Conservation (phyloP, 2,329 filamentous ascomycete genomes). For the Elsinoe necatrix region DNA sequence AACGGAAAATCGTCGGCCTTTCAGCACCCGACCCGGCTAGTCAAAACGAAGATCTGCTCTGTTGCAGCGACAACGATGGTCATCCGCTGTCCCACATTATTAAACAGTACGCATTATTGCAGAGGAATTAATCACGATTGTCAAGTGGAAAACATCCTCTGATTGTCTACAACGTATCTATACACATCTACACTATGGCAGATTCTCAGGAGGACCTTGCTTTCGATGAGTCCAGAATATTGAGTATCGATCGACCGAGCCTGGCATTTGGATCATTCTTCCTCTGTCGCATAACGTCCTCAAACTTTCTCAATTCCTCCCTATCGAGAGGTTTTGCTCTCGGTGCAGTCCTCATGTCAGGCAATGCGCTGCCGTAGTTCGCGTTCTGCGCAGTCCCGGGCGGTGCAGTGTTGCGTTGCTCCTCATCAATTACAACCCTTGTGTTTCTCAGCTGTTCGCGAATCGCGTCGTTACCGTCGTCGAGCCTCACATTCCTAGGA, state of each 20-base stretch:
- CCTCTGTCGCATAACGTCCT: constrained; percentile 7
- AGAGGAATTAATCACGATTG: too few species aligned
- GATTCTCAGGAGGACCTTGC: neutral
- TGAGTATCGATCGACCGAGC: neutral
- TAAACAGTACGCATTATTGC: too few species aligned
- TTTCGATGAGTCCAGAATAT: neutral
- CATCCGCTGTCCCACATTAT: too few species aligned
- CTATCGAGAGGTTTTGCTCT: constrained; percentile 23
- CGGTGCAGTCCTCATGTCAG: constrained; percentile 21
- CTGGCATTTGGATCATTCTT: neutral
- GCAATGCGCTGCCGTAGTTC: constrained; percentile 24
- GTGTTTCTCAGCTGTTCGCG: neutral
- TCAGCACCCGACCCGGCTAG: neutral
- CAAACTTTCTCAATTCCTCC: constrained; percentile 14
- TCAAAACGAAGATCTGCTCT: neutral
- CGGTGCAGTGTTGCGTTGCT: constrained; percentile 21
- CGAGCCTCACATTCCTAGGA: constrained; percentile 1
- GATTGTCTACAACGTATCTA: constrained; percentile 13
- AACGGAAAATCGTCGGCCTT: constrained; percentile 4
- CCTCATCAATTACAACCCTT: constrained; percentile 17
- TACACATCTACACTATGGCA: too few species aligned
- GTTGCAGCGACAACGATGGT: too few species aligned
- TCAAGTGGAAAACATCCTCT: neutral
- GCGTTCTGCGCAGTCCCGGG: constrained; percentile 19
- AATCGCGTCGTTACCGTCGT: neutral